A percentile compares a stretch with the other conserved stretches of the same genome.
These are phyloP conservation scores for Chytridium lagenaria DNA, from an alignment of 371 early-diverging fungal species.

Conservation along the genomic window DNA sequence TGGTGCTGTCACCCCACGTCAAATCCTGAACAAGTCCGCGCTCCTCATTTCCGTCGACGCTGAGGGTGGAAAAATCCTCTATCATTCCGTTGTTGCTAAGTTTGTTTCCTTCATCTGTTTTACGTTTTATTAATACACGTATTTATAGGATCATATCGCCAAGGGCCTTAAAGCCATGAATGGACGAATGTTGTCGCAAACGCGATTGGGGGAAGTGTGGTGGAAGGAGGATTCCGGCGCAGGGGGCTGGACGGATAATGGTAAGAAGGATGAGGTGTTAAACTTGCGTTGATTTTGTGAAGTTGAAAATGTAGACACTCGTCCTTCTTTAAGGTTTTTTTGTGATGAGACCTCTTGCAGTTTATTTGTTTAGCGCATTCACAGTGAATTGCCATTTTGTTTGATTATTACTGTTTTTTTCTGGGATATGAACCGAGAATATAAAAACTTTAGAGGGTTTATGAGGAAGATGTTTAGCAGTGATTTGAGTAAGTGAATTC, in stretches of 20 bases:
- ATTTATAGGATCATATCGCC: conserved; percentile 32
- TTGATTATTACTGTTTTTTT: too few relatives aligned
- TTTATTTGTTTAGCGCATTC: too few relatives aligned
- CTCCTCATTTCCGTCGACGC: conserved; percentile 81
- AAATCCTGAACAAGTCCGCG: conserved; percentile 85
- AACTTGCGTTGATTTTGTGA: neutral
- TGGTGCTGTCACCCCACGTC: conserved; percentile 76
- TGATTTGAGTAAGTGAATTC: too few relatives aligned
- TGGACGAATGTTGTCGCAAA: conserved; percentile 76
- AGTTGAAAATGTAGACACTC: conserved; percentile 6
- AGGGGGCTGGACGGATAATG: conserved; percentile 48
- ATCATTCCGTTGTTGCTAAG: conserved; percentile 85
- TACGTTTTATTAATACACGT: neutral
- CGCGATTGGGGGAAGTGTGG: conserved; percentile 86
- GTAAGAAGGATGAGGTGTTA: conserved; percentile 12
- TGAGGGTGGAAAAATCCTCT: conserved; percentile 71
- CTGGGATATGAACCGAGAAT: too few relatives aligned
- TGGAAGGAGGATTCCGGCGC: conserved; percentile 55
- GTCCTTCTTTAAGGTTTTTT: too few relatives aligned
- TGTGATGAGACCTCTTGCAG: too few relatives aligned
- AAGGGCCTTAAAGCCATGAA: conserved; percentile 87
- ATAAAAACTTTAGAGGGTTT: too few relatives aligned
- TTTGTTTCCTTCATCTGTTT: neutral
- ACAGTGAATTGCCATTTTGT: too few relatives aligned
- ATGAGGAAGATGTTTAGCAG: too few relatives aligned